Evolutionary conservation across 2,329 filamentous ascomycete genomes (phyloP), one percentile per base, ranked within the genome.

Genomic region (Cladophialophora chaetospira): DNA sequence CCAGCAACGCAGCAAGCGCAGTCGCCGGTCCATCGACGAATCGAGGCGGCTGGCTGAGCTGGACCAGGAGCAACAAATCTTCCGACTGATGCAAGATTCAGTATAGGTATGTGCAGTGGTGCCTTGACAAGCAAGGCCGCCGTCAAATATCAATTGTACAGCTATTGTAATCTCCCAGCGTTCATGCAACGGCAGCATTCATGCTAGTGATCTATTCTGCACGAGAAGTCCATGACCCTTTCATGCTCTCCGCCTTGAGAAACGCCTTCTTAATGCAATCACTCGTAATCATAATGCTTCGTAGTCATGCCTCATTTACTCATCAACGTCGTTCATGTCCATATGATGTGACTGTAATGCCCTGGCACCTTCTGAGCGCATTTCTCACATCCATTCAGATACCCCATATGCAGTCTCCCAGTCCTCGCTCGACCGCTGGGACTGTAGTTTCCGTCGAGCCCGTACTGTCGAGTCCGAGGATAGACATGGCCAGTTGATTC

Each of bases 301-400:
- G 42, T 21, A 25, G 23, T 33, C 29, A 9, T 28, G n/a, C 17
- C 5, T 13, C 10, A 9, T 28, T n/a, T 19, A 13, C 26, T 19
- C 35, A 10, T 31, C 47, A 9, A 8, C 13, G 17, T 25, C 9
- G n/a, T 17, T 66, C 58, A 66, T 3, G 64, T 58, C 49, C 70
- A 68, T 62, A 90, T 84, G 58, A 91, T 89, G 72, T 92, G 88
- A 67, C 88, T 91, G 69, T 90, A 91, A 69, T 92, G 88, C 1
- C 88, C 88, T 0, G 88, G 88, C 5, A 90, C 86, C 69, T 86
- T 88, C 69, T 82, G 79, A 42, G 81, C 81, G 72, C 88, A 92
- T 72, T 91, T 91, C 60, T 91, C 88, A 69, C 88, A 92, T 71
- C 90, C 88, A 10, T 85, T 81, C 61, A 88, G 79, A 73, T 87